Conservation (phyloP, 495 filamentous ascomycete species). For the Trichoderma parareesei region DNA sequence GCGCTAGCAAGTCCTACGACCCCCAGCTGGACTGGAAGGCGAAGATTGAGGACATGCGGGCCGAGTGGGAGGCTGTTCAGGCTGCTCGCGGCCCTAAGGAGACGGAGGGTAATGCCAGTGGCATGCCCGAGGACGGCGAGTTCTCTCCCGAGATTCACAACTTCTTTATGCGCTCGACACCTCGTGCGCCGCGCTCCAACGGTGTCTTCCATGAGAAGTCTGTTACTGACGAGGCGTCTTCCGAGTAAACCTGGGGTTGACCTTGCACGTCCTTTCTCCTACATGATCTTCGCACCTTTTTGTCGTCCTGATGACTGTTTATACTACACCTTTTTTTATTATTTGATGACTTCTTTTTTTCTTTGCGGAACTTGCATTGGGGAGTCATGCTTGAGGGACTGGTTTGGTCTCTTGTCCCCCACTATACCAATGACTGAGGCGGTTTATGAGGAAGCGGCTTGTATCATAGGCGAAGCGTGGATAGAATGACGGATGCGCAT, state of each 20-base stretch:
- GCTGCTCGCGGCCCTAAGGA: constrained; percentile 9
- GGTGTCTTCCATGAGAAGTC: constrained; percentile 10
- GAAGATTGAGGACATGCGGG: constrained; percentile 69
- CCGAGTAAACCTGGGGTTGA: background rate
- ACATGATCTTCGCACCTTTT: background rate
- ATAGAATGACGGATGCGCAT: background rate
- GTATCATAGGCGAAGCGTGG: background rate
- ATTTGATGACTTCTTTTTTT: background rate
- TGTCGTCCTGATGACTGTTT: background rate
- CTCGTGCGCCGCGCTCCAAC: background rate
- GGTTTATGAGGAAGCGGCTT: background rate
- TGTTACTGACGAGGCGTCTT: background rate
- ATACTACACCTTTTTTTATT: background rate
- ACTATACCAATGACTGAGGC: background rate
- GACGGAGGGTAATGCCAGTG: background rate
- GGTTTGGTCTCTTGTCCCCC: background rate
- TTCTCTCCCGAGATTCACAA: constrained; percentile 12
- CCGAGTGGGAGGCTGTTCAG: constrained; percentile 30
- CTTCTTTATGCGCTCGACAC: constrained; percentile 9
- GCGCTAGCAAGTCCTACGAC: constrained; percentile 68
- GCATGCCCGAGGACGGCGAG: constrained; percentile 10
- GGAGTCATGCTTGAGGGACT: background rate
- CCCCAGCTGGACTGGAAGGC: constrained; percentile 67
- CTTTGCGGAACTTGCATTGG: background rate
- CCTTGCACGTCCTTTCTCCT: background rate